Conservation (phyloP, 192 early-diverging fungal genomes). For the Linnemannia zychae region DNA sequence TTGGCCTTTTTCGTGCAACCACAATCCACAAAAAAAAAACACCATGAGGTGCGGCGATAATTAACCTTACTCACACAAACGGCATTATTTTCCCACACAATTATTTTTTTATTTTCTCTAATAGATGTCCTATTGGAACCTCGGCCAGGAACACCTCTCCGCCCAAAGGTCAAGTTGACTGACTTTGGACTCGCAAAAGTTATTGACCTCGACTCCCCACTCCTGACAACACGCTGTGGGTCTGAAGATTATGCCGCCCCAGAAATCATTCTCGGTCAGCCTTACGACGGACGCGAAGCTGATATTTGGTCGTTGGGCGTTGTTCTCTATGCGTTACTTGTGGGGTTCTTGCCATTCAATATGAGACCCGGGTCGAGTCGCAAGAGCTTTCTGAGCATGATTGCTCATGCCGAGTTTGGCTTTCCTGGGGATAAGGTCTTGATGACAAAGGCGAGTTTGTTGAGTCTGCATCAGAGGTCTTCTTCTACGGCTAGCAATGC, state of each 20-base stretch:
- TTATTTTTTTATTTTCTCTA: too few species aligned
- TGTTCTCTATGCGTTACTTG: constrained; percentile 80
- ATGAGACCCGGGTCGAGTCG: constrained; percentile 67
- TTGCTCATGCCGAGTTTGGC: constrained; percentile 70
- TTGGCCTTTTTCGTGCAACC: background rate
- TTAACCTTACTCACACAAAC: background rate
- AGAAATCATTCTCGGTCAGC: constrained; percentile 72
- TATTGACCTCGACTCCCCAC: constrained; percentile 58
- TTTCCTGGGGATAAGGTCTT: constrained; percentile 65
- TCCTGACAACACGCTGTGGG: constrained; percentile 74
- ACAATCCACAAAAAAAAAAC: background rate
- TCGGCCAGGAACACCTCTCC: constrained; percentile 21
- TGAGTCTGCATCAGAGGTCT: constrained; percentile 21
- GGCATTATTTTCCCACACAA: constrained; percentile 1
- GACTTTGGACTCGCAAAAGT: constrained; percentile 74
- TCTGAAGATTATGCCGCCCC: constrained; percentile 85
- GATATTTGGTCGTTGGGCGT: constrained; percentile 90
- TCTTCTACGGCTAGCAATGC: constrained; percentile 17
- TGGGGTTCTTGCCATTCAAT: constrained; percentile 83
- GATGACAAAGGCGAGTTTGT: constrained; percentile 23
- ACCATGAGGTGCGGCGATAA: background rate
- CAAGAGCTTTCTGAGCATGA: constrained; percentile 70
- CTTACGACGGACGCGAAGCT: constrained; percentile 76
- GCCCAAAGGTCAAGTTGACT: constrained; percentile 69
- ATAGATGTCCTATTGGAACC: constrained; percentile 60